Evolutionary conservation across 2,329 filamentous ascomycete species (phyloP).

Genomic region (Emydomyces testavorans): DNA sequence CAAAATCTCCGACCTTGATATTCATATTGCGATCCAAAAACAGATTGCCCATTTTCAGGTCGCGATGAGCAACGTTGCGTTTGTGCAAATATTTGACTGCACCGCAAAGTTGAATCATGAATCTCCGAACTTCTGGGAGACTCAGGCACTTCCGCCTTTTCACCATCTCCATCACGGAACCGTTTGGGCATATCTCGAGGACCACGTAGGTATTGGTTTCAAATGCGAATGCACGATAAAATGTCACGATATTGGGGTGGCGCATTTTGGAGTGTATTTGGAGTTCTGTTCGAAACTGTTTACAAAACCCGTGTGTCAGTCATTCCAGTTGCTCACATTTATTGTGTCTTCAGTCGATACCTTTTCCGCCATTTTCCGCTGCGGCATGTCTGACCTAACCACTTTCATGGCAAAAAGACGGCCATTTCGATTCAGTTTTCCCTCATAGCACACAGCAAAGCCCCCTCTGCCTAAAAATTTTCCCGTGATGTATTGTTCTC

Average conservation of each 20-base stretch:
- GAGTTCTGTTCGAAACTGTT: constrained; percentile 64
- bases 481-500: constrained; percentile 38
- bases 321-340: neutral
- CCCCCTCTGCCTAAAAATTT: constrained; percentile 40
- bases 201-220: constrained; percentile 84
- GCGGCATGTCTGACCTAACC: constrained; percentile 40
- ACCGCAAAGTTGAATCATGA: constrained; percentile 87
- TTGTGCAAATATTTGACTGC: constrained; percentile 97
- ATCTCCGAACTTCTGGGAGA: constrained; percentile 85
- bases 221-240: constrained; percentile 86
- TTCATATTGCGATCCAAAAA: constrained; percentile 94
- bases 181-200: constrained; percentile 86
- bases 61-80: constrained; percentile 89
- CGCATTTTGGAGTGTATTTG: constrained; percentile 98
- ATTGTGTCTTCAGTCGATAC: constrained; percentile 21
- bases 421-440: constrained; percentile 33
- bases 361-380: constrained; percentile 44
- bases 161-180: constrained; percentile 95
- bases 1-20: constrained; percentile 95
- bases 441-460: constrained; percentile 42
- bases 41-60: constrained; percentile 96
- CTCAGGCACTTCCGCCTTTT: constrained; percentile 83
- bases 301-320: constrained; percentile 11
- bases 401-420: constrained; percentile 41
- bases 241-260: constrained; percentile 91